phyloP scores from a whole-genome alignment of 805 yeast genomes.

The Kluyveromyces wickerhamii region DNA sequence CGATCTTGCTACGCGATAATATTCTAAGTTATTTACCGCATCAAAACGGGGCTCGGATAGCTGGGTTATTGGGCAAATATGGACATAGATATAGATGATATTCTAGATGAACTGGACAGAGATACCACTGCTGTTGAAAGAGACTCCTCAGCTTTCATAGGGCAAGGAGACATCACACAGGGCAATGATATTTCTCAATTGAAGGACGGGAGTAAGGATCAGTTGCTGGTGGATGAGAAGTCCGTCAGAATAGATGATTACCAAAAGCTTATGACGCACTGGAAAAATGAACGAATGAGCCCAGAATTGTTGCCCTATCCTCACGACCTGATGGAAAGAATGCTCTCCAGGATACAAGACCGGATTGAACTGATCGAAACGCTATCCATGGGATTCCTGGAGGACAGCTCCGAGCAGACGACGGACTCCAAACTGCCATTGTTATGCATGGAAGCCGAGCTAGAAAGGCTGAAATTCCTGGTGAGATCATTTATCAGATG shows the following conservation, averaged over 20 bases:
- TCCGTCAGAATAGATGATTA: conserved; percentile 14
- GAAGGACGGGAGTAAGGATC: conserved; percentile 8
- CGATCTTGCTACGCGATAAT: too few relatives aligned
- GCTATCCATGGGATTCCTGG: conserved; percentile 68
- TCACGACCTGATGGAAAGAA: conserved; percentile 45
- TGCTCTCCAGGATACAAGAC: conserved; percentile 50
- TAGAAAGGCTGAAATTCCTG: conserved; percentile 77
- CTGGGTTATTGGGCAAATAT: conserved; percentile 10
- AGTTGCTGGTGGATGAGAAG: conserved; percentile 1
- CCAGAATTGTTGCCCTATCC: conserved; percentile 84
- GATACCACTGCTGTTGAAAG: conserved; percentile 32
- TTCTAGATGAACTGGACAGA: conserved; percentile 55
- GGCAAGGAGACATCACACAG: conserved; percentile 9
- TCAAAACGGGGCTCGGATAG: too few relatives aligned
- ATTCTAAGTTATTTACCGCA: too few relatives aligned
- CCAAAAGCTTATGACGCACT: conserved; percentile 44
- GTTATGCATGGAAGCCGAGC: conserved; percentile 82
- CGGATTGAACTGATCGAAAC: conserved; percentile 72
- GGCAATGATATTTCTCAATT: conserved; percentile 17
- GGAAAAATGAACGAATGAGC: conserved; percentile 79
- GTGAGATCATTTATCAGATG: conserved; percentile 77
- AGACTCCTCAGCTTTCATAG: conserved; percentile 8
- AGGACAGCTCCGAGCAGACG: conserved; percentile 27
- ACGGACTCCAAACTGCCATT: conserved; percentile 57
- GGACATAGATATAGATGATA: conserved; percentile 60